phyloP scores from a whole-genome alignment of 805 yeast species.

The Henningerozyma blattae region DNA sequence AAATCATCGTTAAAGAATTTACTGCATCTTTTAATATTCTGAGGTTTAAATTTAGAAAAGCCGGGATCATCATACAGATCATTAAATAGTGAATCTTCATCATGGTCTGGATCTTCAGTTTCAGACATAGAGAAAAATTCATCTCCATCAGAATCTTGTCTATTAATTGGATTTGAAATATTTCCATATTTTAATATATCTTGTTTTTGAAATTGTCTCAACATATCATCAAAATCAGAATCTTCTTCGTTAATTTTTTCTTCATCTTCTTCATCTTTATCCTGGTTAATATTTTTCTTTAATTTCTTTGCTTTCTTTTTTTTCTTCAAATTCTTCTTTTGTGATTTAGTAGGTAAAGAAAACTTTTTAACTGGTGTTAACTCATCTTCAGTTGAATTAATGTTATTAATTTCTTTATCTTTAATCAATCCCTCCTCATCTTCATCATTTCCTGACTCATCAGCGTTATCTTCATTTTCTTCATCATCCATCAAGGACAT shows the following conservation, averaged over 20 bases:
- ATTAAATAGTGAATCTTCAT: conserved; percentile 6
- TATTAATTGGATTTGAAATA: conserved; percentile 7
- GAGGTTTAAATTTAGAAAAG: conserved; percentile 11
- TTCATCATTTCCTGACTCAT: conserved; percentile 3
- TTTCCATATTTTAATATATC: conserved; percentile 11
- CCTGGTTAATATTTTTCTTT: conserved; percentile 5
- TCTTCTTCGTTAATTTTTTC: conserved; percentile 37
- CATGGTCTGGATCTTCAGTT: conserved; percentile 13
- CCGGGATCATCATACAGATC: conserved; percentile 19
- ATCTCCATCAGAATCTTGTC: conserved; percentile 22
- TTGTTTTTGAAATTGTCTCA: conserved; percentile 31
- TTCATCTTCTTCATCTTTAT: conserved; percentile 8
- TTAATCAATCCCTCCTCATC: conserved; percentile 6
- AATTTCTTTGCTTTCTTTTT: conserved; percentile 10
- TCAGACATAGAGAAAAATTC: conserved; percentile 33
- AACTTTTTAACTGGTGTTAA: conserved; percentile 2
- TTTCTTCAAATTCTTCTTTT: conserved; percentile 15
- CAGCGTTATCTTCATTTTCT: conserved; percentile 7
- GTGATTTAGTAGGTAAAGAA: conserved; percentile 11
- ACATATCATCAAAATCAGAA: conserved; percentile 45
- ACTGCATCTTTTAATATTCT: conserved; percentile 1
- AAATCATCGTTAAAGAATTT: conserved; percentile 17
- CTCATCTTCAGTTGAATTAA: neutral
- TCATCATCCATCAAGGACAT: conserved; percentile 21
- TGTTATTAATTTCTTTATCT: conserved; percentile 1